phyloP scores from a whole-genome alignment of 345 rosid species.

The Bruguiera sexangula region DNA sequence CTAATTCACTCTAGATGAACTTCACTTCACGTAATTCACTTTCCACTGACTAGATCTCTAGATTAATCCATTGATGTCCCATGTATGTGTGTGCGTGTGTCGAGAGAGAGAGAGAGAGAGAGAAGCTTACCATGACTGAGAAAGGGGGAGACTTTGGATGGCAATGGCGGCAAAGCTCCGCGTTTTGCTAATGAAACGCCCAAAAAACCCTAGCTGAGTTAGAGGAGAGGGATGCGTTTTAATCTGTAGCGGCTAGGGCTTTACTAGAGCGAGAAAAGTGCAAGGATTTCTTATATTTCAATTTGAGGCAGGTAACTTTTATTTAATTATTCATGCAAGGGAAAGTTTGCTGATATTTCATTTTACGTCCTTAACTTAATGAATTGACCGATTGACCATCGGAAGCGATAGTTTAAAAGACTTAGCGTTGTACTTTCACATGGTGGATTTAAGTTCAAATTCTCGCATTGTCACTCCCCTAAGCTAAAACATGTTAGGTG shows the following conservation, averaged over 20 bases:
- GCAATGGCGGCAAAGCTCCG: background rate
- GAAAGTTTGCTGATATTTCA: too few relatives aligned
- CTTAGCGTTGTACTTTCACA: too few relatives aligned
- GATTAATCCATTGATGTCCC: background rate
- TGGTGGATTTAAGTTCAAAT: too few relatives aligned
- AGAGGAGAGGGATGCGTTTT: background rate
- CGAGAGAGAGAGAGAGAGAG: background rate
- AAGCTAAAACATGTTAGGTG: too few relatives aligned
- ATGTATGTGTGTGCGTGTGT: background rate
- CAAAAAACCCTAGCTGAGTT: constrained; percentile 5
- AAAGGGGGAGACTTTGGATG: background rate
- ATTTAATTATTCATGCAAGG: background rate
- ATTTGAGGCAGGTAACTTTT: background rate
- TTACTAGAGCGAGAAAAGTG: background rate
- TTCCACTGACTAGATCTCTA: too few relatives aligned
- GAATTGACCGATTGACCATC: too few relatives aligned
- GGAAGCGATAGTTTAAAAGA: too few relatives aligned
- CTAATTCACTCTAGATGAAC: too few relatives aligned
- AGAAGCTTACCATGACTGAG: constrained; percentile 27
- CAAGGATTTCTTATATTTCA: background rate
- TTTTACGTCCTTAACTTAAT: background rate
- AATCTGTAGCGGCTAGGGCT: background rate
- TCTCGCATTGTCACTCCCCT: too few relatives aligned
- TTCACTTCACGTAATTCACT: too few relatives aligned
- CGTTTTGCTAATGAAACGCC: background rate